phyloP scores from a whole-genome alignment of 768 basidiomycete genomes.

The Trametes cinnabarina region DNA sequence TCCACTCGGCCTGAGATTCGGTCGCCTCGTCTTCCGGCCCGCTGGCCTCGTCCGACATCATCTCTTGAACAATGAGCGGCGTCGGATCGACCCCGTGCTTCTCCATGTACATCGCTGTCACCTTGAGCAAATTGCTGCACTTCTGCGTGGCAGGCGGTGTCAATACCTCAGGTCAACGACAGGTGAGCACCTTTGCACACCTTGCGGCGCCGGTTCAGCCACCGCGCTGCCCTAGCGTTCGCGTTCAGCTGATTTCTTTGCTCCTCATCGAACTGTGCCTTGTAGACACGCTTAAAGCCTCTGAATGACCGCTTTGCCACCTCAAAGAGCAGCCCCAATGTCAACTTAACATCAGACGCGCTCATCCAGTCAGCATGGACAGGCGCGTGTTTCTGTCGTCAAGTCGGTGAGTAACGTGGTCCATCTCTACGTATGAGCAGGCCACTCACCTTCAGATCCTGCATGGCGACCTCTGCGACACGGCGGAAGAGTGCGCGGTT shows the following conservation, averaged over 20 bases:
- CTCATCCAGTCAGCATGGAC: not conserved
- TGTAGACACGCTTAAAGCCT: not conserved
- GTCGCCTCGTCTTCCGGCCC: not conserved
- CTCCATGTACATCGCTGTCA: not conserved
- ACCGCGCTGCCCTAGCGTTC: not conserved
- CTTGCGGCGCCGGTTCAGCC: not conserved
- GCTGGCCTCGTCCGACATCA: not conserved
- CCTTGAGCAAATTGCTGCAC: not conserved
- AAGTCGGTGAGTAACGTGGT: not conserved
- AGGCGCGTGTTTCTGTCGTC: not conserved
- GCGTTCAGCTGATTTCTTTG: not conserved
- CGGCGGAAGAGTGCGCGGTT: not conserved
- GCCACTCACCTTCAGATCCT: not conserved
- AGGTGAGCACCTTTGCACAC: not conserved
- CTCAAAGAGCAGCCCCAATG: not conserved
- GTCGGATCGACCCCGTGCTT: not conserved
- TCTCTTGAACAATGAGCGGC: not conserved
- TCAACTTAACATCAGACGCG: not conserved
- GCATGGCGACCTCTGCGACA: not conserved
- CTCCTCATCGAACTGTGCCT: not conserved
- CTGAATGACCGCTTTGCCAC: not conserved
- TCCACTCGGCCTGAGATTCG: not conserved
- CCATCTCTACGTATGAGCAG: no score
- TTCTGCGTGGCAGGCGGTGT: not conserved
- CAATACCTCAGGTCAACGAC: not conserved